Evolutionary conservation across 1,139 yeast genomes (phyloP).

Genomic region (Pichia sp.): DNA sequence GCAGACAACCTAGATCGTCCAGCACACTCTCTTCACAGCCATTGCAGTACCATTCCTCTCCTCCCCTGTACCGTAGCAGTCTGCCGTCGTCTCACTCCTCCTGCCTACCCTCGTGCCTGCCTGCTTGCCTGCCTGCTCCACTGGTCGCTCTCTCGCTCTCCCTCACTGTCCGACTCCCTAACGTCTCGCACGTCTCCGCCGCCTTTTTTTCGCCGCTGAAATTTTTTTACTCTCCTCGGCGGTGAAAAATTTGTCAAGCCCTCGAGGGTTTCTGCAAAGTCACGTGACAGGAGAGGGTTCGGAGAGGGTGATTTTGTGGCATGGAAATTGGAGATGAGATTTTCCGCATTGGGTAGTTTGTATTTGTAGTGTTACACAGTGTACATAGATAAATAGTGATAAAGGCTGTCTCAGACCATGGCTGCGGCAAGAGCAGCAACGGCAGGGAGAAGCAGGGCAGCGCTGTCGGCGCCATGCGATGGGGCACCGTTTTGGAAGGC

Average conservation of each 20-base stretch:
- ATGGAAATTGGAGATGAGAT: no score
- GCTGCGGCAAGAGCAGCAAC: neutral
- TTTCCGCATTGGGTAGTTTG: neutral
- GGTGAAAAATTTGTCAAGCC: neutral
- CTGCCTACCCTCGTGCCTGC: neutral
- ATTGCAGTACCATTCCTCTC: neutral
- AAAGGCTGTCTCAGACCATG: neutral
- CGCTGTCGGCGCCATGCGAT: slow-evolving; percentile 1
- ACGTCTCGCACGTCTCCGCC: no score
- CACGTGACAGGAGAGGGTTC: neutral
- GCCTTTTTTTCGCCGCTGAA: neutral
- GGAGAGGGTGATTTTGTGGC: neutral
- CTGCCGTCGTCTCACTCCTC: neutral
- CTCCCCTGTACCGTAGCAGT: neutral
- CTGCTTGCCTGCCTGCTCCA: neutral
- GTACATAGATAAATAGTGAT: neutral
- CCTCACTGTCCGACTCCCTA: neutral
- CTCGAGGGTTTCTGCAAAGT: neutral
- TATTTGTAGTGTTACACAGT: neutral
- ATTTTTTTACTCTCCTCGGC: neutral
- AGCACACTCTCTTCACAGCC: neutral
- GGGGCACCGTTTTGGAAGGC: neutral
- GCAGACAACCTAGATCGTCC: neutral
- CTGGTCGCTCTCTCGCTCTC: neutral
- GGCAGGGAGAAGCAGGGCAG: neutral